Evolutionary conservation across 495 filamentous ascomycete species (phyloP).

Genomic region (Talaromyces proteolyticus): DNA sequence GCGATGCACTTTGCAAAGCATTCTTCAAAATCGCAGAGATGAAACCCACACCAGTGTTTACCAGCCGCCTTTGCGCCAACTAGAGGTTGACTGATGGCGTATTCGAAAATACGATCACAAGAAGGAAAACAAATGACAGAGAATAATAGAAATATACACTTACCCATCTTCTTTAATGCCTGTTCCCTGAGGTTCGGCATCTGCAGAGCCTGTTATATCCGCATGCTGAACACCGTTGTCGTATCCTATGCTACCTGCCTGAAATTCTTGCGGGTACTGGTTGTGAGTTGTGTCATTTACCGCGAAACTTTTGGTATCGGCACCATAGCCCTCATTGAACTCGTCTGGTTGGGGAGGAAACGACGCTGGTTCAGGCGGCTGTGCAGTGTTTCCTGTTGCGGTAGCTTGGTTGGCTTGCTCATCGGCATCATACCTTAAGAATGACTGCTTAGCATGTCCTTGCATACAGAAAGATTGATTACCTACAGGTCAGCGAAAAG

Average conservation of each 20-base stretch:
- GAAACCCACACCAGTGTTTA: background rate
- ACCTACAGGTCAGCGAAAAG: slow-evolving; percentile 96
- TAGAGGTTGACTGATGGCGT: background rate
- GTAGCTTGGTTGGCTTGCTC: slow-evolving; percentile 46
- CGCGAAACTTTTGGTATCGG: slow-evolving; percentile 38
- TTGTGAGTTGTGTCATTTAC: slow-evolving; percentile 23
- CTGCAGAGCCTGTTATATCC: slow-evolving; percentile 5
- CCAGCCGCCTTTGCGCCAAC: background rate
- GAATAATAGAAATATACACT: slow-evolving; percentile 44
- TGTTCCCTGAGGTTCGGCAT: slow-evolving; percentile 41
- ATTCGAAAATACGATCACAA: slow-evolving; percentile 18
- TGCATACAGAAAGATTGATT: background rate
- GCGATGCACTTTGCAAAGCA: too few species aligned
- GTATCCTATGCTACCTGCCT: slow-evolving; percentile 31
- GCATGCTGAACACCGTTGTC: background rate
- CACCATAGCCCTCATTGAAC: slow-evolving; percentile 17
- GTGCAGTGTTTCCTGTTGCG: slow-evolving; percentile 25
- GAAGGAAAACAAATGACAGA: slow-evolving; percentile 19
- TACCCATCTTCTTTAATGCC: slow-evolving; percentile 99
- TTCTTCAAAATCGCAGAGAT: too few species aligned
- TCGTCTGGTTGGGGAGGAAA: slow-evolving; percentile 16
- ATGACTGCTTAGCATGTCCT: slow-evolving; percentile 3
- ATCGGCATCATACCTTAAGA: slow-evolving; percentile 79
- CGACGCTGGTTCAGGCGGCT: slow-evolving; percentile 18
- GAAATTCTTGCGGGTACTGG: slow-evolving; percentile 28